Evolutionary conservation across 768 basidiomycete species (phyloP), one percentile per base, ranked within the genome.

Genomic region (Cubamyces lactineus): DNA sequence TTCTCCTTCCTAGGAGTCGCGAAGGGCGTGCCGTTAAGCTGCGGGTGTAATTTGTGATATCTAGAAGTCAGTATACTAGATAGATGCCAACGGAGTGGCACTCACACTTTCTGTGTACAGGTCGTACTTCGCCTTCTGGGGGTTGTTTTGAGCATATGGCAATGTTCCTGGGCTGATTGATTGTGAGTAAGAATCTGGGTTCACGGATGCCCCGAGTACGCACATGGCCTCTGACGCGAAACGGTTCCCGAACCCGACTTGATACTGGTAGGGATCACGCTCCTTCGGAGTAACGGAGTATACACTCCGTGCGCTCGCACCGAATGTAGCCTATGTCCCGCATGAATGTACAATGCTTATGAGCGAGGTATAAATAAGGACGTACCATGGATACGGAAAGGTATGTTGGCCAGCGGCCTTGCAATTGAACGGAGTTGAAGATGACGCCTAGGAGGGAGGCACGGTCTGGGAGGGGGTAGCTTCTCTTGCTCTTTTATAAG

Each of bases 1-100:
- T 84, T 86, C 66, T 85, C 77, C 5, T 72, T 74, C 12, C 86
- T 76, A 6, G 87, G 85, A 2, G 86, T 80, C 19, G 84, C 81
- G 68, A 87, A 87, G 0, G 86, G 80, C 0, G 84, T 74, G 23
- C 86, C 86, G 16, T 84, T 86, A 70, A 87, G 75, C 86, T 87
- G 12, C 26, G 39, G 43, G 3, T 8, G 40, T 19, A 16, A 50
- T 54, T 28, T 17, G 8, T 28, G 23, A 12, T 28, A 7, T 28
- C 7, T 28, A 7, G 28, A 7, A 7, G 4, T 28, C 40, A 3
- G 24, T 13, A 1, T 13, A 42, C 13, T n/a, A n/a, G 24, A 1
- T 30, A 3, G 7, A 13, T 1, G 24, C 3, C 28, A 21, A 9
- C 15, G 24, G n/a, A 30, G 19, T 12, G 28, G 6, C 0, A 75